Conservation (phyloP, 2,329 filamentous ascomycete species). For the Simplicillium aogashimaense region DNA sequence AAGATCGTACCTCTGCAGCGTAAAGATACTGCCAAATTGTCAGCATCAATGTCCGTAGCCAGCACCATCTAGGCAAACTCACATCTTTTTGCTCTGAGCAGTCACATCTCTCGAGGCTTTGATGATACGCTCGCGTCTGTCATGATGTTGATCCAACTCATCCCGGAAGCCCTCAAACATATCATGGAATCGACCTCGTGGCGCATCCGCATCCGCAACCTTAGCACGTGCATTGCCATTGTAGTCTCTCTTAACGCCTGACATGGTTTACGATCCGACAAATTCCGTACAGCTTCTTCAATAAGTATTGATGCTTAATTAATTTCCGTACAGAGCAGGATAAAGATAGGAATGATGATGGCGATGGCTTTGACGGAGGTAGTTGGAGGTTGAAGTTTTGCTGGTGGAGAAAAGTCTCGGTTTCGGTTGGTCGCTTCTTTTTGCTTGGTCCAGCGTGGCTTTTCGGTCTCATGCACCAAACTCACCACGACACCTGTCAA, state of each 20-base stretch:
- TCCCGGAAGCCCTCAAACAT: conserved; percentile 83
- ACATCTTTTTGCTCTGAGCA: conserved; percentile 95
- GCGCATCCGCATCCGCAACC: conserved; percentile 19
- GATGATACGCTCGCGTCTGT: conserved; percentile 79
- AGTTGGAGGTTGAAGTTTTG: not conserved
- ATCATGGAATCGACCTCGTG: conserved; percentile 41
- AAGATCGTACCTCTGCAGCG: conserved; percentile 23
- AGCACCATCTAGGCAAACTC: conserved; percentile 14
- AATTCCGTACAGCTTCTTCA: not conserved
- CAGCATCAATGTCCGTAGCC: not conserved
- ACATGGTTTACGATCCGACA: conserved; percentile 6
- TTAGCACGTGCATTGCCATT: conserved; percentile 38
- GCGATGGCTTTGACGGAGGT: not conserved
- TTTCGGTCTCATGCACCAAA: not conserved
- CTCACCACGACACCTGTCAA: no score
- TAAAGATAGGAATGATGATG: not conserved
- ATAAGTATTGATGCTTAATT: not conserved
- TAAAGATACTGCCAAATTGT: conserved; percentile 9
- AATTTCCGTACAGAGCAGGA: not conserved
- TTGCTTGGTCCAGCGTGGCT: conserved; percentile 1
- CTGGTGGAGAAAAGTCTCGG: conserved; percentile 3
- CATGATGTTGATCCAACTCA: conserved; percentile 90
- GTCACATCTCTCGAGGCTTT: conserved; percentile 92
- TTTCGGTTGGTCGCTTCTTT: not conserved
- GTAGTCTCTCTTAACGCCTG: conserved; percentile 42